Evolutionary conservation across 2,329 filamentous ascomycete genomes (phyloP), one percentile per base, ranked within the genome.

Genomic region (Trichoderma cornu-damae): DNA sequence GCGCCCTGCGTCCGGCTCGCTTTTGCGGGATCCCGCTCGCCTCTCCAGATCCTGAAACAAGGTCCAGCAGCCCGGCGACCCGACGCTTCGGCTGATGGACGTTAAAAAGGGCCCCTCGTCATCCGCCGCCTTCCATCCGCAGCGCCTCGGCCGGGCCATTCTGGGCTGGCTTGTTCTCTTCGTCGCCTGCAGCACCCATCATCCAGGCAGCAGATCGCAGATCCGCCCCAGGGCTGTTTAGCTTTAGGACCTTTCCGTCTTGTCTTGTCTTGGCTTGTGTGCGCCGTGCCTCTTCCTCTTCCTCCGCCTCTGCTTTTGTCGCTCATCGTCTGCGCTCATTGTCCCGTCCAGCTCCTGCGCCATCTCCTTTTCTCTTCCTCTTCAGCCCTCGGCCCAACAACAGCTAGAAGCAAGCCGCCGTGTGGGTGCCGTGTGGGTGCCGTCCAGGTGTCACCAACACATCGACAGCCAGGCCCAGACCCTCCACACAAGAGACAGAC

Each of bases 1-100:
- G n/a, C 26, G 30, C 42, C 16, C 16, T 47, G 28, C 28, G 28
- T 20, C n/a, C 28, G 42, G 26, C 24, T 28, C 50, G n/a, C 38
- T 24, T 42, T 53, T 34, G 50, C 50, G 26, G 50, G 50, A 53
- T 53, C 38, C 26, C 40, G 52, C 52, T n/a, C n/a, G 32, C 34
- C 47, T 51, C 32, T 50, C 30, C 49, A 58, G 53, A 48, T 48
- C n/a, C 58, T 60, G 58, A 60, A 60, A 60, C 58, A 60, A 46
- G 49, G 40, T 58, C 44, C 48, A 44, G 30, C 56, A 50, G 30
- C 46, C 46, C 38, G 34, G 37, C 24, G 46, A 44, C 44, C 54
- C 54, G 54, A 49, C 40, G 49, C 56, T 54, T 50, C 26, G 56
- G 56, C 56, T 54, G 56, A 38, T 32, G 56, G 49, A 46, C 51